Evolutionary conservation across 306 rosid genomes (phyloP), one percentile per base, ranked within the genome.

Genomic region (Citrullus mucosospermus): DNA sequence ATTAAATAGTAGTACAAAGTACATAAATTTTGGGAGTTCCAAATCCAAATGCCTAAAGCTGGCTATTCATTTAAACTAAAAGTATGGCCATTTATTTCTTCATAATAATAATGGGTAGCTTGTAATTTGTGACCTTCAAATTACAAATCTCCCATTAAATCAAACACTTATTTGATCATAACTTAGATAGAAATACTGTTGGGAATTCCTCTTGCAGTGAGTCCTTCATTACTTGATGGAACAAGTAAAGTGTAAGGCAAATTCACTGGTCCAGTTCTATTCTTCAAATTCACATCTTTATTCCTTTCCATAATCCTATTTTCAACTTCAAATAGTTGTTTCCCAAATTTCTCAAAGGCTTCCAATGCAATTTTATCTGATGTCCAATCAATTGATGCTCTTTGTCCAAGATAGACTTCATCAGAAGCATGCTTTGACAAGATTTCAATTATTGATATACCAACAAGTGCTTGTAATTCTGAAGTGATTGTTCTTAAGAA

Each of bases 391-490:
- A 82, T 79, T 41, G 79, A 83, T 18, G 89, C 91, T 70, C 93
- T 85, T 78, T 90, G 81, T 41, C 97, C 97, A 50, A 92, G 91
- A 76, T 87, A 92, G 15, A 89, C 43, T 86, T 92, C 97, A 80
- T 92, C 97, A 68, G 93, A 83, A 12, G 97, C 87, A 79, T 92
- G 97, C 78, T 87, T 86, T 6, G 97, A 92, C 81, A 92, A 58
- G 0, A 92, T 85, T 54, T 92, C 97, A 48, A 92, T 82, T 8
- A 87, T 85, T 7, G 97, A 81, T 39, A 92, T 86, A 60, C 91
- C 92, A 17, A 88, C 72, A 1, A 92, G 83, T n/a, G 91, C 80
- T 59, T 79, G 86, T 30, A 80, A 57, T 48, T 90, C 91, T 3
- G 93, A 75, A 6, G 88, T 80, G 22, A 92, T 83, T 66, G 89